Evolutionary conservation across 805 yeast species (phyloP).

Genomic region (Yamadazyma scolyti): DNA sequence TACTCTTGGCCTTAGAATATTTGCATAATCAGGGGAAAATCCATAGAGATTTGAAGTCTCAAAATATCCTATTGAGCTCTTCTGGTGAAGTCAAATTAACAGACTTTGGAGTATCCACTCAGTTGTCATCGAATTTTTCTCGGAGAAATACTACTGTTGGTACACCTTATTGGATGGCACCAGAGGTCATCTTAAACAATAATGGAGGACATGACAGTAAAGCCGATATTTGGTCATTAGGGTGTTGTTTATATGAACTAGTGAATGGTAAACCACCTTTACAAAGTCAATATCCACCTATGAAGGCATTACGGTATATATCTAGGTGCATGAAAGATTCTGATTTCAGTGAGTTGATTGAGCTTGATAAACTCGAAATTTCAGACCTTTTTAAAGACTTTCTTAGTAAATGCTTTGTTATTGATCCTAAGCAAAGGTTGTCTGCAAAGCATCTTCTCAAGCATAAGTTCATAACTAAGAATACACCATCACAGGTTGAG

Average conservation of each 20-base stretch:
- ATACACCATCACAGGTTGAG: constrained; percentile 7
- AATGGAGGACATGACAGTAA: constrained; percentile 53
- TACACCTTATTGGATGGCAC: constrained; percentile 66
- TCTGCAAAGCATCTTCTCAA: constrained; percentile 29
- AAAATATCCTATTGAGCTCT: constrained; percentile 34
- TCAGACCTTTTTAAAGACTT: constrained; percentile 27
- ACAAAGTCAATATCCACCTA: constrained; percentile 35
- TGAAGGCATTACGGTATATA: constrained; percentile 41
- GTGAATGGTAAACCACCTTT: constrained; percentile 73
- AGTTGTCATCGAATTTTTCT: constrained; percentile 38
- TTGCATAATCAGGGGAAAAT: constrained; percentile 72
- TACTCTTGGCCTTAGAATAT: constrained; percentile 59
- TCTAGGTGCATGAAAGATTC: constrained; percentile 24
- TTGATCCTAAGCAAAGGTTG: constrained; percentile 28
- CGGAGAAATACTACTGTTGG: constrained; percentile 48
- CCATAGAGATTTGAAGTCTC: constrained; percentile 52
- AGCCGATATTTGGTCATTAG: constrained; percentile 80
- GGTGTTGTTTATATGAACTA: constrained; percentile 73
- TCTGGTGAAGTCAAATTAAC: constrained; percentile 41
- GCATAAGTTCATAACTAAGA: constrained; percentile 28
- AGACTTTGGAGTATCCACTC: constrained; percentile 45
- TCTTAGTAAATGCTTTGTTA: constrained; percentile 28
- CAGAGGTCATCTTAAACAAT: constrained; percentile 54
- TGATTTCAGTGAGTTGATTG: constrained; percentile 30
- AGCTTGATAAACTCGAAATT: constrained; percentile 18